A percentile compares a stretch with the other conserved stretches of the same genome.
Evolutionary conservation across 2,329 filamentous ascomycete species (phyloP).

Genomic region (Colletotrichum costaricense): DNA sequence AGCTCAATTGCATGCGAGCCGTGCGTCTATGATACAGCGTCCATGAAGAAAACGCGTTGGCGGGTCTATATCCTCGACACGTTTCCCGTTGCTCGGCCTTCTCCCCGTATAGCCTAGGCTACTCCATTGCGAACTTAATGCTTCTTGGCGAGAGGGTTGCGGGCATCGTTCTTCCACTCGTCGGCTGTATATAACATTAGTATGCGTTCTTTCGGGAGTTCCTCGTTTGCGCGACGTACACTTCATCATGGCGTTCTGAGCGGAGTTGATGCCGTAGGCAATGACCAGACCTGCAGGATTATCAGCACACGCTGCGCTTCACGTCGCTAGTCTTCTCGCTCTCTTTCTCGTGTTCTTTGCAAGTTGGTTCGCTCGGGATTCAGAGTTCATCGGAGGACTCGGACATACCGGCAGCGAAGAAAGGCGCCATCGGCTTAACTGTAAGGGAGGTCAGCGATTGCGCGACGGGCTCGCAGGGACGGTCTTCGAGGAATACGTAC

Average conservation of each 20-base stretch:
- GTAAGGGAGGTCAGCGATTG: conserved; percentile 42
- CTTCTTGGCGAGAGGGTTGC: conserved; percentile 76
- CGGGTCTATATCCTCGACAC: conserved; percentile 12
- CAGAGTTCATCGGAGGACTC: conserved; percentile 10
- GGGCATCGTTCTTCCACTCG: conserved; percentile 97
- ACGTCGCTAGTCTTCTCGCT: background rate
- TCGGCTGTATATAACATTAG: conserved; percentile 70
- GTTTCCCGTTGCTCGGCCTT: conserved; percentile 11
- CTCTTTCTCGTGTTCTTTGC: background rate
- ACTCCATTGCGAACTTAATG: conserved; percentile 53
- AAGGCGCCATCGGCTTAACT: conserved; percentile 93
- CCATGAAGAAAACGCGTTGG: conserved; percentile 24
- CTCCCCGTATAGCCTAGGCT: conserved; percentile 23
- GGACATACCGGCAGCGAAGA: conserved; percentile 91
- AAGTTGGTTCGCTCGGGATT: background rate
- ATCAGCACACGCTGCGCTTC: conserved; percentile 10
- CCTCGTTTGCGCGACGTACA: conserved; percentile 63
- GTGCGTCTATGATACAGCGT: conserved; percentile 39
- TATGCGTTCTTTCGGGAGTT: conserved; percentile 18
- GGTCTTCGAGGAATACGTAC: conserved; percentile 67
- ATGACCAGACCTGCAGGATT: conserved; percentile 77
- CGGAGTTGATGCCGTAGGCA: conserved; percentile 90
- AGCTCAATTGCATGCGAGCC: conserved; percentile 29
- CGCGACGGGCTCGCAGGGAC: conserved; percentile 23
- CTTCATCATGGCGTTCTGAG: conserved; percentile 80